Conservation (phyloP, 2,329 filamentous ascomycete species). For the Cercospora canescens region DNA sequence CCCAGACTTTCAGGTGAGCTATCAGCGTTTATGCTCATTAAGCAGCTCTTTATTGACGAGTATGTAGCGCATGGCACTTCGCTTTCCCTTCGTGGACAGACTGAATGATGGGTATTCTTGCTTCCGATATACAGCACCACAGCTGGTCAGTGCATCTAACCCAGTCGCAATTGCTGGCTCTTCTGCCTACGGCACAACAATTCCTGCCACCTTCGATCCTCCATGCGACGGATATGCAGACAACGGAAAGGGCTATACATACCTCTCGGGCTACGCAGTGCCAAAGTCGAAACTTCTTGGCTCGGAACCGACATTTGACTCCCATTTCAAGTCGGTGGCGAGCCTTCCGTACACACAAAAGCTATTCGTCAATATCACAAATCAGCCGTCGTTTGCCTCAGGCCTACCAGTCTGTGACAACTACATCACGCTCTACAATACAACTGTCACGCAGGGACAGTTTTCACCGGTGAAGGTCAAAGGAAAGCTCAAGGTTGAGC, state of each 20-base stretch:
- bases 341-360: conserved; percentile 11
- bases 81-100: conserved; percentile 18
- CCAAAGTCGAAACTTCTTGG: conserved; percentile 4
- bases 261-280: conserved; percentile 7
- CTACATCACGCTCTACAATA: conserved; percentile 18
- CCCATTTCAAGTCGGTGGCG: background rate
- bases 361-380: conserved; percentile 19
- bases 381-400: conserved; percentile 17
- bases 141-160: conserved; percentile 12
- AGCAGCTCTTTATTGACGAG: background rate
- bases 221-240: conserved; percentile 17
- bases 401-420: conserved; percentile 11
- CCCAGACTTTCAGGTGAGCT: conserved; percentile 14
- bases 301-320: conserved; percentile 10
- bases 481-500: conserved; percentile 10
- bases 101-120: conserved; percentile 19
- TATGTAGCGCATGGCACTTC: background rate
- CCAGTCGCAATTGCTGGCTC: conserved; percentile 8
- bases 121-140: conserved; percentile 14
- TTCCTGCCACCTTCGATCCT: conserved; percentile 15
- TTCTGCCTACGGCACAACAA: conserved; percentile 3
- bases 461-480: conserved; percentile 14
- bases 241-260: conserved; percentile 1
- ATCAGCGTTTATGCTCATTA: background rate
- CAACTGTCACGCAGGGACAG: conserved; percentile 14